A percentile compares a stretch with the other conserved stretches of the same genome.
These are phyloP conservation scores for Tricholoma saponaceum DNA, from an alignment of 768 basidiomycete species.

Conservation along the genomic window DNA sequence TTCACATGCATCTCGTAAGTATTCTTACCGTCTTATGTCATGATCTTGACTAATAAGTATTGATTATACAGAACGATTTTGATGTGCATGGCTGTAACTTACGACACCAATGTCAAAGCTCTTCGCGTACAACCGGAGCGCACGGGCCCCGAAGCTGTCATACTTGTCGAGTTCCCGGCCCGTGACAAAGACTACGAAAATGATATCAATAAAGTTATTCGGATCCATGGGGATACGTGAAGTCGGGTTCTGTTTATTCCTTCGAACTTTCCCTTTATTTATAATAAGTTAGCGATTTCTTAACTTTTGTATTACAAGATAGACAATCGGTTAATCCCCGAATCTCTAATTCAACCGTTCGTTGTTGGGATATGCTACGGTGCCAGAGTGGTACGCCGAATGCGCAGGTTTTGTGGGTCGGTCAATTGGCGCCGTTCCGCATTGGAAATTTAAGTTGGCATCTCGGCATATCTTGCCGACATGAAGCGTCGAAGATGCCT, in stretches of 20 bases:
- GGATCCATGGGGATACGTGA: not conserved
- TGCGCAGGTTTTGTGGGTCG: too few relatives aligned
- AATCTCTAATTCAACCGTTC: too few relatives aligned
- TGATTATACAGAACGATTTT: not conserved
- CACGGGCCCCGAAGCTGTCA: not conserved
- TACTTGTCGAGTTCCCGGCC: not conserved
- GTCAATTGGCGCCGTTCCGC: too few relatives aligned
- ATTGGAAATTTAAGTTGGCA: too few relatives aligned
- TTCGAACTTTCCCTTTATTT: too few relatives aligned
- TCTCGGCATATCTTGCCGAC: too few relatives aligned
- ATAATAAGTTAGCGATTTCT: too few relatives aligned
- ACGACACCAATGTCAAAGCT: not conserved
- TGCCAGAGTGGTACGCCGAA: too few relatives aligned
- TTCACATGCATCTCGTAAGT: conserved; percentile 24
- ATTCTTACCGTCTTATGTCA: not conserved
- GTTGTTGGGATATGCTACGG: too few relatives aligned
- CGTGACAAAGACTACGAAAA: not conserved
- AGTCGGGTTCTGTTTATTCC: not conserved
- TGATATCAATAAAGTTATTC: not conserved
- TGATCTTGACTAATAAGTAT: not conserved
- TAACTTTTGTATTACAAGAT: too few relatives aligned
- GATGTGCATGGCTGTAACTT: not conserved
- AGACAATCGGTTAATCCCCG: too few relatives aligned
- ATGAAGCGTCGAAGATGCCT: too few relatives aligned
- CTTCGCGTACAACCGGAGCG: not conserved